phyloP scores from a whole-genome alignment of 1,284 basidiomycete species.

The Ustilago vetiveriae region DNA sequence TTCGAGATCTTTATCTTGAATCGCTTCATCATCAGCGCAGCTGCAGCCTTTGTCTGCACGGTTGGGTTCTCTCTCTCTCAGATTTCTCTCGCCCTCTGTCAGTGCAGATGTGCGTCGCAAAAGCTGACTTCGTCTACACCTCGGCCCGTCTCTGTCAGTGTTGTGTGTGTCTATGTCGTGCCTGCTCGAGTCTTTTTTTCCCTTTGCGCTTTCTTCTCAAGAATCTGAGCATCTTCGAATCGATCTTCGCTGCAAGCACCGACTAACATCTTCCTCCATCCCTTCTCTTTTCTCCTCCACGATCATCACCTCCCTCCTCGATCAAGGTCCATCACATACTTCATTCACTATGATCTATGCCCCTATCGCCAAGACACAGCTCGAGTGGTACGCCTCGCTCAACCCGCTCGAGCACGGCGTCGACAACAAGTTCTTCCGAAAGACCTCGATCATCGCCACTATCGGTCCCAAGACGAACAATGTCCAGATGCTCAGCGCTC shows the following conservation, averaged over 20 bases:
- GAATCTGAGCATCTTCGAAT: slow-evolving; percentile 3
- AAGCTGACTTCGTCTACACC: no score
- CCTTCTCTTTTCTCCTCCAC: not conserved
- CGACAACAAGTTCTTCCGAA: slow-evolving; percentile 65
- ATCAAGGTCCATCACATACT: slow-evolving; percentile 10
- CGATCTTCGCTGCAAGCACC: slow-evolving; percentile 1
- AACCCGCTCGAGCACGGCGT: slow-evolving; percentile 65
- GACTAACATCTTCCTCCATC: slow-evolving; percentile 4
- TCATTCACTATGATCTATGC: slow-evolving; percentile 52
- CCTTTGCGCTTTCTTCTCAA: not conserved
- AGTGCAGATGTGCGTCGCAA: no score
- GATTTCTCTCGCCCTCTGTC: no score
- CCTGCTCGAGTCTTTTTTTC: not conserved
- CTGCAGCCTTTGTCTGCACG: not conserved
- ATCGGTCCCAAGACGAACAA: slow-evolving; percentile 66
- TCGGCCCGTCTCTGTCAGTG: no score
- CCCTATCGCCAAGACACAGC: slow-evolving; percentile 61
- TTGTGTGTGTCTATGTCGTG: no score
- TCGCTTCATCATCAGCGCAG: slow-evolving; percentile 12
- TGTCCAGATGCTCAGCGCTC: slow-evolving; percentile 62
- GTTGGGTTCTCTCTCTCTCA: slow-evolving; percentile 3
- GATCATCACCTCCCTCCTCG: slow-evolving; percentile 3
- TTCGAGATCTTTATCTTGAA: slow-evolving; percentile 38
- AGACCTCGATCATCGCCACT: slow-evolving; percentile 66
- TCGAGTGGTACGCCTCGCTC: slow-evolving; percentile 66